These are phyloP conservation scores for Suillus variegatus DNA, from an alignment of 768 basidiomycete species.

Conservation along the genomic window DNA sequence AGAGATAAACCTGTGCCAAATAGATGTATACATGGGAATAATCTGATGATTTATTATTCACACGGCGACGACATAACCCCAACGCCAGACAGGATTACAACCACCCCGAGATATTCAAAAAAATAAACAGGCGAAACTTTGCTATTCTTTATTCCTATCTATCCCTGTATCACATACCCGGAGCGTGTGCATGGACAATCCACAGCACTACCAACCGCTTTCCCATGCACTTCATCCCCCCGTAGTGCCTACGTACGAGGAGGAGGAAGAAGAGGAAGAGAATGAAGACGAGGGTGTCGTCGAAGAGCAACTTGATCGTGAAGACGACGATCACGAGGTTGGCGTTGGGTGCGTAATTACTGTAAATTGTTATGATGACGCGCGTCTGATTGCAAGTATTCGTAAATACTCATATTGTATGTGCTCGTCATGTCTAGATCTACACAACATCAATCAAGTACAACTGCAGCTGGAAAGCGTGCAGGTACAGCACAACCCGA, in stretches of 20 bases:
- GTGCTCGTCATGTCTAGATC: conserved; percentile 24
- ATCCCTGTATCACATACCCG: conserved; percentile 9
- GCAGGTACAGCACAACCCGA: conserved; percentile 29
- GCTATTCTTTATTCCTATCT: conserved; percentile 11
- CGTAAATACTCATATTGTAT: conserved; percentile 11
- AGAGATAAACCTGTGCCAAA: conserved; percentile 8
- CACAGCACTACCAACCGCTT: conserved; percentile 79
- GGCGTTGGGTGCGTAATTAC: conserved; percentile 31
- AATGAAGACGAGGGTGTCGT: conserved; percentile 78
- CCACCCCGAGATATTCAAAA: conserved; percentile 11
- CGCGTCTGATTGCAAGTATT: conserved; percentile 14
- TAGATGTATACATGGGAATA: conserved; percentile 6
- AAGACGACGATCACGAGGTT: conserved; percentile 45
- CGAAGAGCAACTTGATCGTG: conserved; percentile 62
- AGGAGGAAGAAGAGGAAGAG: conserved; percentile 62
- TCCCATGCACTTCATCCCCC: conserved; percentile 75
- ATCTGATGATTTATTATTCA: conserved; percentile 6
- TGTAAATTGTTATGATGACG: conserved; percentile 12
- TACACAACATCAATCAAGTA: conserved; percentile 15
- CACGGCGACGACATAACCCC: conserved; percentile 10
- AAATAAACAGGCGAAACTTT: conserved; percentile 8
- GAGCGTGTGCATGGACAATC: conserved; percentile 53
- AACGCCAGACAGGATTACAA: conserved; percentile 6
- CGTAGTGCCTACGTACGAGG: conserved; percentile 41
- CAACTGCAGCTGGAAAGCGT: conserved; percentile 20